Evolutionary conservation across 805 yeast genomes (phyloP).

Genomic region (Candida awuae): DNA sequence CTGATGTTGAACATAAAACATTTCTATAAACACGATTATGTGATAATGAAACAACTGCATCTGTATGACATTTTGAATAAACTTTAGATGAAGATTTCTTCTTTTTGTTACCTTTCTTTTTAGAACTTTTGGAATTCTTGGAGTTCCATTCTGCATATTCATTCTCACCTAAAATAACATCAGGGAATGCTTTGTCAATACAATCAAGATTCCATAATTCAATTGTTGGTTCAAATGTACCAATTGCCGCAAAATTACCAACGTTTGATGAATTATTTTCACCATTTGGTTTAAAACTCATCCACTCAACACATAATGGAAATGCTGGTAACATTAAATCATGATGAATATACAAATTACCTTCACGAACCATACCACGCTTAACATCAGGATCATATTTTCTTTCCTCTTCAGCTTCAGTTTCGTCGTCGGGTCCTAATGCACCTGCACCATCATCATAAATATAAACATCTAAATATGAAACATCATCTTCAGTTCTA

Average conservation of each 20-base stretch:
- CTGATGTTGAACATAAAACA: constrained; percentile 88
- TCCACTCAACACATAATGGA: constrained; percentile 95
- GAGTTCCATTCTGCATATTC: constrained; percentile 26
- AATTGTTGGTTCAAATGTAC: constrained; percentile 95
- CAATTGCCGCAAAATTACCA: constrained; percentile 93
- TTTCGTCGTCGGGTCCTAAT: constrained; percentile 40
- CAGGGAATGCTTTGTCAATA: constrained; percentile 91
- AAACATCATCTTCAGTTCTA: constrained; percentile 92
- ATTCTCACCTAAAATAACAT: constrained; percentile 80
- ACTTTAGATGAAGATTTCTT: constrained; percentile 35
- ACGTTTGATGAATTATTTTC: constrained; percentile 37
- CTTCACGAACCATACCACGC: constrained; percentile 62
- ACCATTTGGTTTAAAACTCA: constrained; percentile 61
- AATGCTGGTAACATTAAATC: constrained; percentile 95
- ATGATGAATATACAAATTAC: constrained; percentile 85
- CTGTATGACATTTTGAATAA: constrained; percentile 72
- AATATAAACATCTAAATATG: constrained; percentile 85
- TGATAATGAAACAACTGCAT: constrained; percentile 82
- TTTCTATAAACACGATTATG: constrained; percentile 77
- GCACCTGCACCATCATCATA: constrained; percentile 92
- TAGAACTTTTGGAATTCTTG: constrained; percentile 29
- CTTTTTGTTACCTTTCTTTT: constrained; percentile 39
- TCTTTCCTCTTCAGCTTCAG: constrained; percentile 59
- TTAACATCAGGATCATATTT: constrained; percentile 65
- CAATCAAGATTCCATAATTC: constrained; percentile 95